Evolutionary conservation across 2,329 filamentous ascomycete genomes (phyloP), one percentile per base, ranked within the genome.

Genomic region (Exserohilum turcica): DNA sequence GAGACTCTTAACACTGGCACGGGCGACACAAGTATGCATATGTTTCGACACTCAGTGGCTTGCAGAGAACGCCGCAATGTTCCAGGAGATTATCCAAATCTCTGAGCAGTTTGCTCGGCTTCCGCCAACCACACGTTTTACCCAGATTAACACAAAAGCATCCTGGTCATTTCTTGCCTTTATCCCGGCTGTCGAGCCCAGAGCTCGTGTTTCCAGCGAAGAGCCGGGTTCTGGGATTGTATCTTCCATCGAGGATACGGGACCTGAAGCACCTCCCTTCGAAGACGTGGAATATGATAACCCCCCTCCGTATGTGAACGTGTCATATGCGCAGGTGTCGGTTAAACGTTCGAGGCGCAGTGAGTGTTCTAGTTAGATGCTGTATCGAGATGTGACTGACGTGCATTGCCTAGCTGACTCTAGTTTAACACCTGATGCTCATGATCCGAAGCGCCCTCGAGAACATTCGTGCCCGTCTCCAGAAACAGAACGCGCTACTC

Each of bases 31-130:
- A 37, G n/a, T 49, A 19, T 7, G 29, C 10, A 49, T 49, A 6
- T 9, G 36, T 13, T 49, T 49, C 29, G 46, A 49, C 46, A 43
- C 10, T 18, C 36, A 43, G 1, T 49, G 46, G 46, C 28, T 43
- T 43, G 27, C 18, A 10, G 21, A 35, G 32, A 31, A 40, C 21
- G 21, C 27, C 10, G n/a, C 29, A 12, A 12, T 18, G 31, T 32
- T 49, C 13, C 10, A 35, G 29, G 13, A 21, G n/a, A 28, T 24
- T 43, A n/a, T 49, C 37, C 5, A 42, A 8, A 31, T 37, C 21
- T 37, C 46, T 24, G 6, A 18, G 46, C 37, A 35, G 18, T 39
- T 43, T 18, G 15, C 46, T 43, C 31, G 38, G 29, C 1, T 43
- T 28, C 18, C 37, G n/a, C 6, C 31, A 8, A n/a, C 28, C 38